phyloP scores from a whole-genome alignment of 1,284 basidiomycete species.

The Ustilago curta region DNA sequence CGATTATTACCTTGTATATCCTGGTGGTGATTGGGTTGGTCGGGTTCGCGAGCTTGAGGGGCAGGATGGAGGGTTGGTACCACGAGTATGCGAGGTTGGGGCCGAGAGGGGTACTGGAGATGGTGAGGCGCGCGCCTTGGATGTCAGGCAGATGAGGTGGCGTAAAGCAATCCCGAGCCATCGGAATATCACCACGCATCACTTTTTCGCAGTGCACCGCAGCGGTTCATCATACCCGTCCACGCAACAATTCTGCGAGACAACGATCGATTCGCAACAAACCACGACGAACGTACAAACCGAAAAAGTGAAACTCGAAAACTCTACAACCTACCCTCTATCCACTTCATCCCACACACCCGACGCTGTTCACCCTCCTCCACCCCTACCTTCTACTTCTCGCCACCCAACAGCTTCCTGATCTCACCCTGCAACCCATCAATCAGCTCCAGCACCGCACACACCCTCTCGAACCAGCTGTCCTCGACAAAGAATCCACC shows the following conservation, averaged over 20 bases:
- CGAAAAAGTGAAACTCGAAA: background rate
- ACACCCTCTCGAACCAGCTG: constrained; percentile 25
- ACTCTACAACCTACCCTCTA: background rate
- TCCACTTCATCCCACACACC: background rate
- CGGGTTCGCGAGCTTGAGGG: constrained; percentile 24
- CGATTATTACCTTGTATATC: constrained; percentile 64
- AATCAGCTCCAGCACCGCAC: constrained; percentile 16
- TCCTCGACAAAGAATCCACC: constrained; percentile 35
- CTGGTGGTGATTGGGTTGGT: constrained; percentile 48
- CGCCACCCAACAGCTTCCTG: constrained; percentile 15
- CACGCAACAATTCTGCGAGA: background rate
- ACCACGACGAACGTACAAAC: background rate
- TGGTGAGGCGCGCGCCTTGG: constrained; percentile 40
- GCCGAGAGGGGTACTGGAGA: constrained; percentile 25
- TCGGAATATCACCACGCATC: background rate
- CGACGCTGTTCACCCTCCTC: too few species aligned
- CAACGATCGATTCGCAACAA: background rate
- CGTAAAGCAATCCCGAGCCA: background rate
- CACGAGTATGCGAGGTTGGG: constrained; percentile 24
- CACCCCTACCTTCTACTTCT: background rate
- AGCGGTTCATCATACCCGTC: background rate
- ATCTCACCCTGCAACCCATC: constrained; percentile 26
- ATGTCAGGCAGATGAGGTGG: constrained; percentile 4
- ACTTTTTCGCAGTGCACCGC: constrained; percentile 2
- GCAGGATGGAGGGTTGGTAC: constrained; percentile 27